A percentile compares a stretch with the other conserved stretches of the same genome.
Conservation (phyloP, 2,329 filamentous ascomycete species). For the Sclerotinia borealis region DNA sequence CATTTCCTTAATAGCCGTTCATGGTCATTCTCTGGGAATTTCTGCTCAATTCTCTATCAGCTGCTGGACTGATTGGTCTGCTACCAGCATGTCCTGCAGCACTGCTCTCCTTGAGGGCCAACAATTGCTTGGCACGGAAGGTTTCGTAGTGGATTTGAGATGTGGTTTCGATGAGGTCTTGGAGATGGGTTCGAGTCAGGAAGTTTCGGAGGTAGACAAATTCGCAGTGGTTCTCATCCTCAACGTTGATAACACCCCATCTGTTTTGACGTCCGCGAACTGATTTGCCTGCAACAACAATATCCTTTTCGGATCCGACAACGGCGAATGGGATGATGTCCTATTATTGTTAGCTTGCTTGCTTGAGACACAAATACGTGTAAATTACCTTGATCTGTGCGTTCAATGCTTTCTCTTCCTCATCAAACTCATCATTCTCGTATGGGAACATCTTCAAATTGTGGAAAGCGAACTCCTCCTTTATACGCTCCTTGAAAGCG, state of each 20-base stretch:
- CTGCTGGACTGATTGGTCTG: conserved; percentile 90
- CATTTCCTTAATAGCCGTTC: conserved; percentile 79
- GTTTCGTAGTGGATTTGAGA: conserved; percentile 99
- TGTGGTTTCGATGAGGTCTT: conserved; percentile 98
- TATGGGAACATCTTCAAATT: conserved; percentile 99
- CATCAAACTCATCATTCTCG: conserved; percentile 97
- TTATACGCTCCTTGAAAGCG: conserved; percentile 98
- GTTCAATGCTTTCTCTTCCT: conserved; percentile 91
- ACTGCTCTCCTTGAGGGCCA: conserved; percentile 97
- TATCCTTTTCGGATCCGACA: conserved; percentile 95
- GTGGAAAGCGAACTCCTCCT: conserved; percentile 99
- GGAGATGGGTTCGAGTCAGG: conserved; percentile 93
- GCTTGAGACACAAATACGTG: neutral
- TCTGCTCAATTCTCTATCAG: conserved; percentile 92
- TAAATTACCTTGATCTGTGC: conserved; percentile 82
- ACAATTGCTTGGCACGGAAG: conserved; percentile 97
- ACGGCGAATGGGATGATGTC: conserved; percentile 95
- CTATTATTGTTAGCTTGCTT: conserved; percentile 44
- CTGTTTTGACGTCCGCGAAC: conserved; percentile 97
- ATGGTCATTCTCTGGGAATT: conserved; percentile 96
- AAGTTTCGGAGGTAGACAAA: conserved; percentile 98
- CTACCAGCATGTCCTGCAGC: conserved; percentile 68
- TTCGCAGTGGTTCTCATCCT: conserved; percentile 99
- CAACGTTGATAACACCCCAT: conserved; percentile 99
- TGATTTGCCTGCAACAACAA: conserved; percentile 95